A percentile compares a stretch with the other conserved stretches of the same genome.
Conservation (phyloP, 1,139 yeast genomes). For the Yamadazyma epiphylla region DNA sequence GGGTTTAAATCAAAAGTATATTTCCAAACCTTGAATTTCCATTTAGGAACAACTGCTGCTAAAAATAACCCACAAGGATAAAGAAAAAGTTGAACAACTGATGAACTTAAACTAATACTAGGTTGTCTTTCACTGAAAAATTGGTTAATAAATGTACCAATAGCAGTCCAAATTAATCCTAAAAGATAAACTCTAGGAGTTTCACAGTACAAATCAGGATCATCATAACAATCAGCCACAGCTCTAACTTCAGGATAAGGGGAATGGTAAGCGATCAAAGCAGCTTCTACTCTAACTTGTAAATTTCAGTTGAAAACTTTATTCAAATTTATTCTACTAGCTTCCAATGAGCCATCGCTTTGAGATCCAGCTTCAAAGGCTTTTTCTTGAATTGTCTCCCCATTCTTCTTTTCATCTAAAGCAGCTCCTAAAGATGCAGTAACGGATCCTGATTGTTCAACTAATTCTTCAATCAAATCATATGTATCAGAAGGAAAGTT, state of each 20-base stretch:
- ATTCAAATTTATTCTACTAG: background rate
- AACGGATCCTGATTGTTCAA: background rate
- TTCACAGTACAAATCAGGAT: slow-evolving; percentile 46
- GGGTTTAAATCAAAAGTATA: slow-evolving; percentile 43
- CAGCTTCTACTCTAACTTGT: slow-evolving; percentile 37
- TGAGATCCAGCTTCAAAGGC: background rate
- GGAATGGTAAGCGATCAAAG: slow-evolving; percentile 47
- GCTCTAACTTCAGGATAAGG: slow-evolving; percentile 67
- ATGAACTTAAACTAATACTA: slow-evolving; percentile 37
- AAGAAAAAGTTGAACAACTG: slow-evolving; percentile 54
- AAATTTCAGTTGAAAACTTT: slow-evolving; percentile 18
- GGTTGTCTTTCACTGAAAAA: slow-evolving; percentile 60
- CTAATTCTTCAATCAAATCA: slow-evolving; percentile 5
- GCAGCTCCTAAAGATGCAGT: background rate
- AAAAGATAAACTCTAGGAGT: slow-evolving; percentile 51
- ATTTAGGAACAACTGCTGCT: slow-evolving; percentile 41
- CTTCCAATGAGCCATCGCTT: background rate
- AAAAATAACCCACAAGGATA: slow-evolving; percentile 52
- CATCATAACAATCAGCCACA: slow-evolving; percentile 51
- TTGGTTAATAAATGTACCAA: slow-evolving; percentile 57
- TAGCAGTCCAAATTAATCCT: slow-evolving; percentile 50
- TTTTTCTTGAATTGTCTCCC: background rate
- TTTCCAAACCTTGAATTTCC: slow-evolving; percentile 39
- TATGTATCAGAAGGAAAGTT: slow-evolving; percentile 16
- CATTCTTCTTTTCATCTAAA: background rate